Percentiles rank a stretch among this genome's conserved stretches.
phyloP scores from a whole-genome alignment of 805 yeast species.

The Lipomyces yamanashiensis region DNA sequence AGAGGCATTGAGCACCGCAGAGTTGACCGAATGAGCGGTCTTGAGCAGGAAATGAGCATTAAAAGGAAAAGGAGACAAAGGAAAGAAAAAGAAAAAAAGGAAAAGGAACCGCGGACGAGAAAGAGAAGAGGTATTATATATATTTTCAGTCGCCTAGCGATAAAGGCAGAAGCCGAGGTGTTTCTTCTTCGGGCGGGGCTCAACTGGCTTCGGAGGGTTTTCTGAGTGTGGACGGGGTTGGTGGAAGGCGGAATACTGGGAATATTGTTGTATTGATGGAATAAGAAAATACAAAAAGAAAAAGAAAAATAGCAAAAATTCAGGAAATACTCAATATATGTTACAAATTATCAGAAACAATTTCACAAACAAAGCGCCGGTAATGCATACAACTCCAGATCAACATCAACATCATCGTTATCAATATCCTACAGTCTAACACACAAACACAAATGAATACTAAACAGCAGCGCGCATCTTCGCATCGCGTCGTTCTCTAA shows the following conservation, averaged over 20 bases:
- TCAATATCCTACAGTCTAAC: not conserved
- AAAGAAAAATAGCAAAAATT: no score
- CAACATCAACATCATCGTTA: not conserved
- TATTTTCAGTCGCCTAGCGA: no score
- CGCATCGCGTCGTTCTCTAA: constrained; percentile 29
- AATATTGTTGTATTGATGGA: no score
- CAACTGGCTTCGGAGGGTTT: not conserved
- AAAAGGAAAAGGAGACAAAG: constrained; percentile 35
- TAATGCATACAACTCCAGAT: not conserved
- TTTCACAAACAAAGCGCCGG: not conserved
- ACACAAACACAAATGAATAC: not conserved
- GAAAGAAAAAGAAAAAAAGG: constrained; percentile 42
- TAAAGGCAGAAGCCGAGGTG: no score
- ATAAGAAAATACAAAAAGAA: no score
- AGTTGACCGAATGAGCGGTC: constrained; percentile 19
- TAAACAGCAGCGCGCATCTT: constrained; percentile 11
- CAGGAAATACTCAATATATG: no score
- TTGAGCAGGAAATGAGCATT: constrained; percentile 39
- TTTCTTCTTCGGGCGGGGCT: constrained; percentile 4
- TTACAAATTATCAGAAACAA: not conserved
- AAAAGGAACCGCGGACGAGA: constrained; percentile 39
- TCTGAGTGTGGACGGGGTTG: not conserved
- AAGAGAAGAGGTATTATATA: not conserved
- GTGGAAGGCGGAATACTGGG: not conserved
- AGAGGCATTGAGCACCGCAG: constrained; percentile 31